phyloP scores from a whole-genome alignment of 2,329 filamentous ascomycete species.

The Metarhizium sp. region DNA sequence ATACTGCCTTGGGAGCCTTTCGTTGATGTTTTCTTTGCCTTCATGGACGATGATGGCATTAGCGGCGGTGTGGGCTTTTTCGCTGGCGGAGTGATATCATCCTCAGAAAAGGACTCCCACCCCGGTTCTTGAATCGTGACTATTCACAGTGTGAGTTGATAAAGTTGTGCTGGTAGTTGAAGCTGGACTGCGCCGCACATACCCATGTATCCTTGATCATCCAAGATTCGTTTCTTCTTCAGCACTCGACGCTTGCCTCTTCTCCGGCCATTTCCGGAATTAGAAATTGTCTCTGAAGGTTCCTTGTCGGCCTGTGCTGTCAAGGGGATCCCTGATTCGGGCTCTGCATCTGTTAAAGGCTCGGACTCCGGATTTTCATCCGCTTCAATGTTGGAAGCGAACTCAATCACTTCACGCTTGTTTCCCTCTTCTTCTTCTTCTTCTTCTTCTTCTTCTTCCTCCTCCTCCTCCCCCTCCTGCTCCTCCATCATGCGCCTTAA shows the following conservation, averaged over 20 bases:
- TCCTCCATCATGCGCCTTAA: conserved; percentile 42
- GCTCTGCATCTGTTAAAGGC: conserved; percentile 21
- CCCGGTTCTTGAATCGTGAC: conserved; percentile 76
- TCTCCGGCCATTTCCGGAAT: conserved; percentile 49
- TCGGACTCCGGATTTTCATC: conserved; percentile 30
- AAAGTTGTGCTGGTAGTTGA: not conserved
- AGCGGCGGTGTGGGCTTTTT: conserved; percentile 44
- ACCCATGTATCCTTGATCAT: conserved; percentile 87
- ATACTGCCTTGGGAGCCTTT: conserved; percentile 69
- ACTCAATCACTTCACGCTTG: conserved; percentile 22
- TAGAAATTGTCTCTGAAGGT: conserved; percentile 43
- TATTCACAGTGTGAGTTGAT: conserved; percentile 23
- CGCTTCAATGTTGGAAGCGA: conserved; percentile 28
- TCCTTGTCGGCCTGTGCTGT: conserved; percentile 31
- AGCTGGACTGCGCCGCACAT: conserved; percentile 24
- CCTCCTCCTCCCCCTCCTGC: conserved; percentile 27
- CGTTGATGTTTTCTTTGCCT: conserved; percentile 44
- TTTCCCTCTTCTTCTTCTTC: conserved; percentile 8
- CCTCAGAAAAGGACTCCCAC: conserved; percentile 93
- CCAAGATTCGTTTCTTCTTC: conserved; percentile 80
- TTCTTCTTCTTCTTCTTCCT: conserved; percentile 45
- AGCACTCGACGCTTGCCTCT: conserved; percentile 71
- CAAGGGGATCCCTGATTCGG: conserved; percentile 21
- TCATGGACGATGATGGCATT: conserved; percentile 36
- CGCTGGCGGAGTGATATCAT: conserved; percentile 51